Base-by-base conservation (phyloP, 768 basidiomycete species). In the Gymnopilus junonius region DNA sequence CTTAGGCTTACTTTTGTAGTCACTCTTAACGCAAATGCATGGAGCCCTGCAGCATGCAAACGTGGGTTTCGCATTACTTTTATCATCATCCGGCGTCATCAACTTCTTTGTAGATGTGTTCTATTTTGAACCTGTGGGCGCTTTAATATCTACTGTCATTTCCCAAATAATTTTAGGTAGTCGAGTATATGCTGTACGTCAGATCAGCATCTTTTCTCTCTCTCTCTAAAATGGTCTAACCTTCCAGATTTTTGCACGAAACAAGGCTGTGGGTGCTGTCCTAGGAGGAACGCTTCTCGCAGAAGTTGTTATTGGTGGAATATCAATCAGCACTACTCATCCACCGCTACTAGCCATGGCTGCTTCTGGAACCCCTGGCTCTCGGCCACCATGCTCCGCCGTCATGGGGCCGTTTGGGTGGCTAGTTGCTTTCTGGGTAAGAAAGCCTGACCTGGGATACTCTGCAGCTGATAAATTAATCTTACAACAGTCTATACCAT, bases 161-260 rank as follows among this genome's bases (percentile, higher is more conserved):
- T 71, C 72, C 15, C 72, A 73, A 45, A 45, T 69, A 20, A 71
- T 73, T 21, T 55, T 73, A 50, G 72, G 72, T 8, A 62, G 62
- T 45, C 66, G 70, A 21, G 70, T 73, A 40, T 71, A 68, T 58
- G 70, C 69, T 37, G 72, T 71, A 66, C 15, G 64, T 58, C 25
- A 15, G 12, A 48, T 48, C 27, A 2, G 1, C 8, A 31, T 34
- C 14, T 27, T 34, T 21, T 2, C 55, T 14, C 4, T 4, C 14
- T 15, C 25, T 21, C 40, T 31, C 17, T 23, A 23, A 48, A 40
- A 10, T 17, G 12, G 14, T 11, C 14, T 56, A n/a, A n/a, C 4
- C 42, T 8, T 29, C 27, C 53, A 73, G 72, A 58, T 73, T 15
- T 71, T 67, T 48, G 50, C 46, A 20, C 61, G 63, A 57, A 69